Conservation (phyloP, 768 basidiomycete species). For the Macrocybe gigantea region DNA sequence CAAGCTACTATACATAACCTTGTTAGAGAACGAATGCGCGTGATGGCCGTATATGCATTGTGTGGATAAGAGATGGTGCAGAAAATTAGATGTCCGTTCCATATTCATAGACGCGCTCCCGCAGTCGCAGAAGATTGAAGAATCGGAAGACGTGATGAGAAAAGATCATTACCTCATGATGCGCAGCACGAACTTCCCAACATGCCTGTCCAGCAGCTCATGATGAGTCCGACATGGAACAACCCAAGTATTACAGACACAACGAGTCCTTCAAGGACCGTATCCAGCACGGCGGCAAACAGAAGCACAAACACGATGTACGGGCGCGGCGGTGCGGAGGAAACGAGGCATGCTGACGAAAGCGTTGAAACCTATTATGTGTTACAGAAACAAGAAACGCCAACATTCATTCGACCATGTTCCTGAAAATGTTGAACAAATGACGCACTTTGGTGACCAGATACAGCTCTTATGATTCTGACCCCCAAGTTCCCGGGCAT, state of each 20-base stretch:
- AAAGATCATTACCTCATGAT: not conserved
- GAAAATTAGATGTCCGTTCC: no score
- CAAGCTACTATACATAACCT: no score
- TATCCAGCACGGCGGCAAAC: conserved; percentile 19
- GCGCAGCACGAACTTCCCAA: conserved; percentile 4
- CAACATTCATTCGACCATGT: not conserved
- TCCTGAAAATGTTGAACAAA: not conserved
- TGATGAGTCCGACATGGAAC: conserved; percentile 14
- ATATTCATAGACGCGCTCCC: no score
- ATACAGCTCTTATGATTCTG: conserved; percentile 19
- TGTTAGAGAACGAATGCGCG: no score
- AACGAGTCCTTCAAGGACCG: conserved; percentile 17
- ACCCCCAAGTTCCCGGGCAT: conserved; percentile 8
- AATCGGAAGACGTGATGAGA: not conserved
- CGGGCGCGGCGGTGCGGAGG: not conserved
- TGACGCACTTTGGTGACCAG: conserved; percentile 19
- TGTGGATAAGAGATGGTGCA: no score
- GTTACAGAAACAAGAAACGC: no score
- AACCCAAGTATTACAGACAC: conserved; percentile 14
- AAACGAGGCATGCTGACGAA: conserved; percentile 11
- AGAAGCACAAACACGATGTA: conserved; percentile 11
- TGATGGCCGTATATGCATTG: no score
- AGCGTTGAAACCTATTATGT: conserved; percentile 14
- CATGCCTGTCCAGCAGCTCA: conserved; percentile 7
- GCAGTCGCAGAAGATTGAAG: not conserved